Conservation (phyloP, 805 yeast species). For the Yarrowia deformans region DNA sequence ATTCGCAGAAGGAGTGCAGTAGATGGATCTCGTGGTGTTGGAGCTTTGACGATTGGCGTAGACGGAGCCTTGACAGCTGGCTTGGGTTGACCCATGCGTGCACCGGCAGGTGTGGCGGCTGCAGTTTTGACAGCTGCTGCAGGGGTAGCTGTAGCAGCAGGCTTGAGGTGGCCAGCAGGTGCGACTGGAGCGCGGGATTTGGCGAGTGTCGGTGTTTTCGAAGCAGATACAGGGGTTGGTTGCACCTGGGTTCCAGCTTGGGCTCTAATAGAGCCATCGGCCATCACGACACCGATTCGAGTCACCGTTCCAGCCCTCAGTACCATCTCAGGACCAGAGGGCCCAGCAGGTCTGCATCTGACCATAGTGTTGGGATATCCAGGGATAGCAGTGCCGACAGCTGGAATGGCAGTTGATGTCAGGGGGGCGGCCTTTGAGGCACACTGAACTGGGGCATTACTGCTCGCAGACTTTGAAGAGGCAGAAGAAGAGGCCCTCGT, state of each 20-base stretch:
- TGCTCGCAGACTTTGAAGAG: no score
- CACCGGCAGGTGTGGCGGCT: neutral
- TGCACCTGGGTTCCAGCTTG: neutral
- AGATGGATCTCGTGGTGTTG: neutral
- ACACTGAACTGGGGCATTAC: no score
- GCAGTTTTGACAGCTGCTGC: neutral
- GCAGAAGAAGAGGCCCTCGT: no score
- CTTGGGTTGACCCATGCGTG: neutral
- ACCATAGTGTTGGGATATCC: neutral
- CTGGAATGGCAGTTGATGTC: neutral
- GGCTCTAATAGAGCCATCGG: neutral
- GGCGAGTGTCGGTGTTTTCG: neutral
- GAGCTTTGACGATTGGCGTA: neutral
- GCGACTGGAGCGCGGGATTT: neutral
- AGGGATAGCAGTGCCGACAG: neutral
- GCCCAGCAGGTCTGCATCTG: neutral
- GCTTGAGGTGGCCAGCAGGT: no score
- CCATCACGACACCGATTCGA: neutral
- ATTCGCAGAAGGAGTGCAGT: slow-evolving; percentile 1
- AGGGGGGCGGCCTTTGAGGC: neutral
- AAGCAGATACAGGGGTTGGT: neutral
- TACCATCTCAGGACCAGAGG: neutral
- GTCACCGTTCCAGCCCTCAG: neutral
- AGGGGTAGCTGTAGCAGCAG: neutral
- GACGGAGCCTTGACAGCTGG: neutral